These are phyloP conservation scores for Zygnema circumcarinatum DNA, from an alignment of 139 green algal genomes.

Conservation along the genomic window DNA sequence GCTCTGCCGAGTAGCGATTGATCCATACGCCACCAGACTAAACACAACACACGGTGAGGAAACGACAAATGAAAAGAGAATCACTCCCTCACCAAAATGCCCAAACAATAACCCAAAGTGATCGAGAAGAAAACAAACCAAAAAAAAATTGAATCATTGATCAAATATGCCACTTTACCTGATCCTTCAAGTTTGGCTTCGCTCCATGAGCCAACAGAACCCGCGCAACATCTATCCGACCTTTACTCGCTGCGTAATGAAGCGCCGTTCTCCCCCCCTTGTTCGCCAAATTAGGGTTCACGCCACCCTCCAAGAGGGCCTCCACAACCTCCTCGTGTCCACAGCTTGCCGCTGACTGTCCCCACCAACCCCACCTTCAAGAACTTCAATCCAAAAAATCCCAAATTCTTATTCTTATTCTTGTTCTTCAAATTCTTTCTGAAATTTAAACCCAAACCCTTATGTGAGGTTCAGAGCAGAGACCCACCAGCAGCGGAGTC, in stretches of 20 bases:
- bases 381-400: neutral
- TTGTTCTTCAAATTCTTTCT: too few relatives aligned
- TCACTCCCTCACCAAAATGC: too few relatives aligned
- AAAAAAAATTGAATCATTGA: neutral
- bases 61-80: neutral
- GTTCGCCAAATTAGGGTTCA: constrained; percentile 13
- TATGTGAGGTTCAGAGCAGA: too few relatives aligned
- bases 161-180: neutral
- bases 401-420: constrained; percentile 1
- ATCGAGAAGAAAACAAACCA: too few relatives aligned
- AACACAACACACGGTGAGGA: neutral
- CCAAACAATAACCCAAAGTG: too few relatives aligned
- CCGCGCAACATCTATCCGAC: neutral
- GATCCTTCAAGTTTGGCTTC: neutral
- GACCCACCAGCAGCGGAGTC: constrained; percentile 9
- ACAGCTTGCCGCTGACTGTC: constrained; percentile 18
- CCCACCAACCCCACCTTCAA: neutral
- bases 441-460: neutral
- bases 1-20: neutral
- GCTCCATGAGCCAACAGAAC: constrained; percentile 10
- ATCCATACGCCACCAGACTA: neutral
- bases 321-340: constrained; percentile 8
- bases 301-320: neutral
- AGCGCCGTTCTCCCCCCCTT: constrained; percentile 9
- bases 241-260: constrained; percentile 17